phyloP scores from a whole-genome alignment of 495 filamentous ascomycete genomes.

The Trichoderma asperelloides region DNA sequence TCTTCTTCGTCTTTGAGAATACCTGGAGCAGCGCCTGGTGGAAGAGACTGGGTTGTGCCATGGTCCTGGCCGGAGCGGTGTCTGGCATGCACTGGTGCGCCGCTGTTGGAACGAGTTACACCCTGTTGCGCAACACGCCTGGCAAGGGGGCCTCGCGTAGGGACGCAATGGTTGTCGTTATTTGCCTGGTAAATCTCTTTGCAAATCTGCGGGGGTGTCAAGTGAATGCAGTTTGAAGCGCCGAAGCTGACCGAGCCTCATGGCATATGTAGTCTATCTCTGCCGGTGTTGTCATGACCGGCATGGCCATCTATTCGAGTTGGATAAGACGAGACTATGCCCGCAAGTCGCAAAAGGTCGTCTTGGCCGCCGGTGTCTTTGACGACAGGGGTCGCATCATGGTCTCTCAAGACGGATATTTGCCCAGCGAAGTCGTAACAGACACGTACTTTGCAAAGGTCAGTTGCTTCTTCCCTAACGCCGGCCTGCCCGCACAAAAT shows the following conservation, averaged over 20 bases:
- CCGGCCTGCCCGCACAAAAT: conserved; percentile 20
- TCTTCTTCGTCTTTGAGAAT: conserved; percentile 72
- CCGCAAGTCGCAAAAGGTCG: conserved; percentile 65
- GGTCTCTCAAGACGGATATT: conserved; percentile 68
- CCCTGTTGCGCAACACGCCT: conserved; percentile 1
- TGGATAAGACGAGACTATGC: conserved; percentile 44
- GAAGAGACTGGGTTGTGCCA: conserved; percentile 58
- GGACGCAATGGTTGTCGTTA: conserved; percentile 52
- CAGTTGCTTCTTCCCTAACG: conserved; percentile 23
- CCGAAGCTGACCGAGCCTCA: not conserved
- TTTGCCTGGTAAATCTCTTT: conserved; percentile 47
- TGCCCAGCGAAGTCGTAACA: conserved; percentile 76
- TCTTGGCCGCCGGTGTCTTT: conserved; percentile 69
- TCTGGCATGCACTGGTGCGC: conserved; percentile 89
- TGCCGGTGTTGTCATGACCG: conserved; percentile 48
- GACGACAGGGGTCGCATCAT: conserved; percentile 65
- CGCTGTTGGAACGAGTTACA: conserved; percentile 59
- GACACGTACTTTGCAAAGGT: conserved; percentile 50
- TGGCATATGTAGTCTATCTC: conserved; percentile 47
- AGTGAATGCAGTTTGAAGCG: not conserved
- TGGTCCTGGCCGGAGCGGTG: conserved; percentile 61
- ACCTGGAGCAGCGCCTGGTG: conserved; percentile 72
- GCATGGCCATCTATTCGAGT: conserved; percentile 44
- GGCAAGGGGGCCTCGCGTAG: conserved; percentile 35
- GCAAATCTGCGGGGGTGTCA: not conserved